Base-by-base conservation (phyloP, 768 basidiomycete genomes). In the Macrolepiota fuliginosa region DNA sequence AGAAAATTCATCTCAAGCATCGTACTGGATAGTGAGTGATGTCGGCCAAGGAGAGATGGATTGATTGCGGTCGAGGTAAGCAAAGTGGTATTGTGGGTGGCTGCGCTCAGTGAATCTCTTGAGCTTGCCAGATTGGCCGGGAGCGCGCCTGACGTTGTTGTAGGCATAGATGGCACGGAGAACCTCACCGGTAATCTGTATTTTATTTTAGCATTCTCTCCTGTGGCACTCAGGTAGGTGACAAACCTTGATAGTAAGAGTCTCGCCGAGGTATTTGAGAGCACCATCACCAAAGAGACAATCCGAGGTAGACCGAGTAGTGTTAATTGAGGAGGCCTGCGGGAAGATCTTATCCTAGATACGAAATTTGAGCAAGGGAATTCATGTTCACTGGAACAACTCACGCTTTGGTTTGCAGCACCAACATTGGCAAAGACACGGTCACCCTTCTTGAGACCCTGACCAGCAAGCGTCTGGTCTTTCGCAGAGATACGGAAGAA, bases 1-100 rank as follows among this genome's bases (percentile, higher is more conserved):
- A 25, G n/a, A 36, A 45, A 3, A 17, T 45, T 19, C 47, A 11
- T 40, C 27, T 61, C 42, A 61, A 55, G 29, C n/a, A 42, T 57
- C 77, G 57, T 69, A 84, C 83, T 85, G 75, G 37, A 91, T 67
- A 27, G 84, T 74, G 81, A 92, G 74, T 1, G 85, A 83, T 6
- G 81, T 82, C 0, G 91, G 88, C 90, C 90, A 91, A 17, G 89
- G 84, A 3, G 76, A 76, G 11, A 81, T 74, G n/a, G 74, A 57
- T 66, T 84, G 80, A 1, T 77, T 71, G 1, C 70, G 66, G 61
- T 83, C 80, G 62, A 92, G 74, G 70, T 90, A 92, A 57, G 79
- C 77, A 66, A 81, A 81, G 10, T 74, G 74, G 24, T 85, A 71
- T 51, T 84, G 79, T 4, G 79, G 83, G 47, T 81, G 74, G 40